Evolutionary conservation across 2,329 filamentous ascomycete species (phyloP).

Genomic region (Aspergillus sp.): DNA sequence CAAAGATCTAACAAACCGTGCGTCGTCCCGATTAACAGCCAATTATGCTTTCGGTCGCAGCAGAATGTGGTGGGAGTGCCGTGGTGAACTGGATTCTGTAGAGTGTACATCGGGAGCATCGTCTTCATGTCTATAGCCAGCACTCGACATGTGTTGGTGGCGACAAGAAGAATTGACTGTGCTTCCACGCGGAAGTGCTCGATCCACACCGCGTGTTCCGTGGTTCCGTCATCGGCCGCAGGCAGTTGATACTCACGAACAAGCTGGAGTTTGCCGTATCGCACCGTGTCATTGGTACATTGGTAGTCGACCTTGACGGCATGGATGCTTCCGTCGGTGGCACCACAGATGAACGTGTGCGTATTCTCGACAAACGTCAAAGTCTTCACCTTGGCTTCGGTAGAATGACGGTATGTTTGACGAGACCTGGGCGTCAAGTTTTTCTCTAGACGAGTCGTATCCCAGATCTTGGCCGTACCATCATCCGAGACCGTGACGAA

Average conservation of each 20-base stretch:
- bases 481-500: conserved; percentile 94
- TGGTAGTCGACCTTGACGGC: conserved; percentile 78
- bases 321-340: conserved; percentile 84
- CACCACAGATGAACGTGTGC: conserved; percentile 88
- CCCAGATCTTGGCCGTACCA: conserved; percentile 88
- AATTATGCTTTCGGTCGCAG: conserved; percentile 79
- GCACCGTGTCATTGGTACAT: conserved; percentile 56
- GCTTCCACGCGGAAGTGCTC: conserved; percentile 85
- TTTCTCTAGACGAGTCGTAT: conserved; percentile 81
- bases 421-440: conserved; percentile 86
- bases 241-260: conserved; percentile 76
- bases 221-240: conserved; percentile 33
- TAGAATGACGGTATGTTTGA: conserved; percentile 75
- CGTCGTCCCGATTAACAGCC: conserved; percentile 86
- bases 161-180: conserved; percentile 77
- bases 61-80: conserved; percentile 90
- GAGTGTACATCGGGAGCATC: conserved; percentile 75
- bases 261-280: conserved; percentile 74
- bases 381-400: conserved; percentile 70
- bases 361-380: conserved; percentile 92
- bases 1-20: conserved; percentile 91
- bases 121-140: conserved; percentile 81
- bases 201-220: conserved; percentile 82
- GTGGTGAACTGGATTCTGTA: conserved; percentile 87
- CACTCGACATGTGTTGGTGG: conserved; percentile 81